Conservation (phyloP, 495 filamentous ascomycete species). For the Monascus purpureus region DNA sequence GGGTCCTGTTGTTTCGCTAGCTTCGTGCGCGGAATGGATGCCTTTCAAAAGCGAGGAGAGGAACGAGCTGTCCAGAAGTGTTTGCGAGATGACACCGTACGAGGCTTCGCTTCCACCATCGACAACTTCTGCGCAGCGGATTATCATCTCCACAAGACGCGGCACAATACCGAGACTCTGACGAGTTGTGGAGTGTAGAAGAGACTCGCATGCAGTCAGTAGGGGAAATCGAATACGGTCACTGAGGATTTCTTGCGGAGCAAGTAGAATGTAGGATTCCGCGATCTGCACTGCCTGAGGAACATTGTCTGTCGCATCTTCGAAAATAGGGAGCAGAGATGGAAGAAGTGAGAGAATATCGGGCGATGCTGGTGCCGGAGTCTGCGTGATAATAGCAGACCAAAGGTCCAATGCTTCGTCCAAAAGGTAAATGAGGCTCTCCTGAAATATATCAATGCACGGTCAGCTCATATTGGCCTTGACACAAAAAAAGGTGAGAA, state of each 20-base stretch:
- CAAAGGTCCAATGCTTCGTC: conserved; percentile 89
- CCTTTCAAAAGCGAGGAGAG: conserved; percentile 52
- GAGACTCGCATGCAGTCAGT: conserved; percentile 41
- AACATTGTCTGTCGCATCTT: conserved; percentile 54
- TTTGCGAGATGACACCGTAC: conserved; percentile 44
- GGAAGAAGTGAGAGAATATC: conserved; percentile 55
- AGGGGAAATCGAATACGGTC: conserved; percentile 44
- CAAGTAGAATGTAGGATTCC: conserved; percentile 67
- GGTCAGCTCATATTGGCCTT: neutral
- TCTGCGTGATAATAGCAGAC: conserved; percentile 61
- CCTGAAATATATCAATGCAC: conserved; percentile 19
- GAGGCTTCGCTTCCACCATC: conserved; percentile 58
- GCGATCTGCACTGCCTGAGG: conserved; percentile 56
- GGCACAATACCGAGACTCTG: conserved; percentile 54
- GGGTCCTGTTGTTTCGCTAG: conserved; percentile 65
- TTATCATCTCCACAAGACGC: conserved; percentile 53
- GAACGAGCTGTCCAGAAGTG: conserved; percentile 55
- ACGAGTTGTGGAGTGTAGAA: conserved; percentile 39
- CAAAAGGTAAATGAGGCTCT: conserved; percentile 68
- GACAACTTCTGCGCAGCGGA: conserved; percentile 53
- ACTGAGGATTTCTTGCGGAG: conserved; percentile 59
- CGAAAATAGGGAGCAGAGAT: conserved; percentile 55
- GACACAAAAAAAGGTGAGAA: neutral
- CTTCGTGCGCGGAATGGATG: conserved; percentile 55
- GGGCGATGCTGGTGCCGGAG: conserved; percentile 45